phyloP scores from a whole-genome alignment of 345 rosid species.

The Zanthoxylum bungeanum region DNA sequence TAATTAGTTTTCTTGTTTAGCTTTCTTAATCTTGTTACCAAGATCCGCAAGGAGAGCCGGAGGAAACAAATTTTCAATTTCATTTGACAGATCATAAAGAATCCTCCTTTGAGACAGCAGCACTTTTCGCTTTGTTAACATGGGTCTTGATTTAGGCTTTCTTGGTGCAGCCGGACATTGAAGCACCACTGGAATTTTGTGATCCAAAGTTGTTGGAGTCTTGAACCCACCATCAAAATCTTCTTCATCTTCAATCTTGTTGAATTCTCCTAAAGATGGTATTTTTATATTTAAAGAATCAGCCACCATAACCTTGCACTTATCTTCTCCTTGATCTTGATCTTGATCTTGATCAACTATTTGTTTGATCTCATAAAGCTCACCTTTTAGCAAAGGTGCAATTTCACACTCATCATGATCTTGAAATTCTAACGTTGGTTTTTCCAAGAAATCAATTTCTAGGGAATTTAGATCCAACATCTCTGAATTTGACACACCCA shows the following conservation, averaged over 20 bases:
- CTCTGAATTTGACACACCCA: conserved; percentile 39
- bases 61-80: conserved; percentile 63
- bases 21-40: conserved; percentile 60
- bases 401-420: conserved; percentile 21
- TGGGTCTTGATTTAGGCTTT: conserved; percentile 50
- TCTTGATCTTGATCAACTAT: conserved; percentile 9
- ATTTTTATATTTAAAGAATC: conserved; percentile 34
- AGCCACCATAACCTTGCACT: conserved; percentile 22
- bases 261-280: conserved; percentile 29
- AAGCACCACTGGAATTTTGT: conserved; percentile 29
- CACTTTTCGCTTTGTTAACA: conserved; percentile 37
- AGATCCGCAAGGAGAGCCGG: conserved; percentile 46
- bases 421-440: conserved; percentile 30
- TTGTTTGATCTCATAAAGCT: background rate
- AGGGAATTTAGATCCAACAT: conserved; percentile 40
- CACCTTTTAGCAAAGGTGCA: conserved; percentile 22
- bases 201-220: conserved; percentile 61
- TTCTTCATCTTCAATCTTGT: conserved; percentile 24
- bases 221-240: conserved; percentile 36
- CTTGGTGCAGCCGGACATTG: conserved; percentile 69
- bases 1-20: conserved; percentile 27
- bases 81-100: conserved; percentile 61
- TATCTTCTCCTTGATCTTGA: conserved; percentile 18
- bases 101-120: conserved; percentile 19
- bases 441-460: conserved; percentile 38